Base-by-base conservation (phyloP, 2,329 filamentous ascomycete genomes). In the Penicillium digitatum region DNA sequence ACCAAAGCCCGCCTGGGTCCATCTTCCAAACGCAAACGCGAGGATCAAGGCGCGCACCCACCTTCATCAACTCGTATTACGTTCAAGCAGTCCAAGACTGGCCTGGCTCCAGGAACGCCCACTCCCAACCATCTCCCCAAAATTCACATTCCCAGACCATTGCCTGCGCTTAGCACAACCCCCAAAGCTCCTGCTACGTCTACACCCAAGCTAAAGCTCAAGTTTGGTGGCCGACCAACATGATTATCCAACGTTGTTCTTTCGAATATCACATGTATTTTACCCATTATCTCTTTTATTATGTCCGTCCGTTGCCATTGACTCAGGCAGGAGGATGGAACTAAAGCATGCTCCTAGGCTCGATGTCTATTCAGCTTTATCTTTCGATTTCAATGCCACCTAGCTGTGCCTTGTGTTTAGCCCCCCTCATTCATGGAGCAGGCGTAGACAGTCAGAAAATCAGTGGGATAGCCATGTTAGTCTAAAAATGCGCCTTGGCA, bases 181-280 rank as follows among this genome's bases (percentile, higher is more conserved):
- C 59, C 68, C n/a, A 65, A 60, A 29, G 63, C 63, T 14, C 62
- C 69, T 11, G 52, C 61, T 46, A 52, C 68, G 26, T 62, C 68
- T 22, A 69, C 72, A 4, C 66, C 72, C 11, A 78, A 77, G 59
- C 61, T 78, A 18, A 78, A 77, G 62, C 60, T 76, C 48, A 76
- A 74, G 52, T 64, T 75, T 48, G 69, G 68, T 48, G 62, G 66
- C 42, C 66, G 69, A 57, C 59, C 63, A 39, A 70, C 72, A 65
- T 72, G 63, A 61, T 31, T 34, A 42, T 38, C 45, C 38, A 24
- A 56, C 54, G 22, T 39, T 53, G 43, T 46, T 52, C n/a, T 40
- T 52, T 53, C 39, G 18, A 48, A 31, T 48, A 39, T 54, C 35
- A 40, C 62, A 54, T 66, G 61, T 60, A 61, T 54, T 61, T 37